Evolutionary conservation across 78 protist genomes (phyloP).

Genomic region (Emiliania huxleyi): DNA sequence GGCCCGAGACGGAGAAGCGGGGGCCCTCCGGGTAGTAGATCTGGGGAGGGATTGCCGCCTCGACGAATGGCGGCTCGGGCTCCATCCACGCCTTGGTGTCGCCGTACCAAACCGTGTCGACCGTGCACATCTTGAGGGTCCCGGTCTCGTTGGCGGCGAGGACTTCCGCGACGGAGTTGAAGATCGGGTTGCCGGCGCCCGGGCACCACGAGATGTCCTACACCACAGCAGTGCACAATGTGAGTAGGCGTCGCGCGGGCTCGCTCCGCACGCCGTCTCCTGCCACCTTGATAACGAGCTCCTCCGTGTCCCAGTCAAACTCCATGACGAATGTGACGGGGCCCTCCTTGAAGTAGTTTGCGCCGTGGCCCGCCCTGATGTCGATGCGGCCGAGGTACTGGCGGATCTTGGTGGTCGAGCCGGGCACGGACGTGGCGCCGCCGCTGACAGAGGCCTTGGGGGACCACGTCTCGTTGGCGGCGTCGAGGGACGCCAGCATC

Average conservation of each 20-base stretch:
- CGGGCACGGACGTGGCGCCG: not conserved
- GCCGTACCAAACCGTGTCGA: not conserved
- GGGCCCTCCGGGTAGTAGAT: not conserved
- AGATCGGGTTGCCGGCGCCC: not conserved
- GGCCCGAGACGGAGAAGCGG: not conserved
- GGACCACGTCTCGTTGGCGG: not conserved
- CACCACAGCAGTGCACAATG: too few species aligned
- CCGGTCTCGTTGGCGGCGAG: not conserved
- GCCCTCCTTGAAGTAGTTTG: not conserved
- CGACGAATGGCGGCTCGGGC: not conserved
- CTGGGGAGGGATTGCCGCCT: not conserved
- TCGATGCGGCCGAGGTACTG: not conserved
- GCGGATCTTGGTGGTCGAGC: not conserved
- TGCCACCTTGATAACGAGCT: too few species aligned
- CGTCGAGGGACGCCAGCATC: not conserved
- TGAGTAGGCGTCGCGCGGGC: too few species aligned
- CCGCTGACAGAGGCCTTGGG: not conserved
- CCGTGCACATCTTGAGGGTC: not conserved
- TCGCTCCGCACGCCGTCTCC: too few species aligned
- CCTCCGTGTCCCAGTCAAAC: not conserved
- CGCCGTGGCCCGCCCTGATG: not conserved
- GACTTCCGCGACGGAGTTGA: not conserved
- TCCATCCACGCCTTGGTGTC: not conserved
- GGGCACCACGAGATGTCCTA: not conserved
- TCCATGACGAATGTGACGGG: not conserved